Percentiles rank a stretch among this genome's conserved stretches.
These are phyloP conservation scores for Fusarium albosuccineum DNA, from an alignment of 2,329 filamentous ascomycete genomes.

Conservation along the genomic window DNA sequence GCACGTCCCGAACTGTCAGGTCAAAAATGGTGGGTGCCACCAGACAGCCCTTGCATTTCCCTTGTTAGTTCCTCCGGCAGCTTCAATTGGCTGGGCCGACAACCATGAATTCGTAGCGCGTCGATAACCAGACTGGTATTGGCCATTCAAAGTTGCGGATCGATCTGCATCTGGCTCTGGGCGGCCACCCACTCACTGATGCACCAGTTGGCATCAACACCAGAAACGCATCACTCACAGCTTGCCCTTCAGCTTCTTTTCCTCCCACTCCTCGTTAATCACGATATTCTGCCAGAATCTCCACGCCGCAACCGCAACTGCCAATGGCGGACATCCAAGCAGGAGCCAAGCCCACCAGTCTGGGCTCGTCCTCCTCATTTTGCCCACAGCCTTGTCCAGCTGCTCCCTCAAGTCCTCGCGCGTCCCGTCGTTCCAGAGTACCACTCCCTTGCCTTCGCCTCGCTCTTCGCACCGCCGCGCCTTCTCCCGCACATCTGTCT, in stretches of 20 bases:
- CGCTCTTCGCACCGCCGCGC: conserved; percentile 79
- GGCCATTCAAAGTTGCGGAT: conserved; percentile 10
- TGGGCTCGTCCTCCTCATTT: conserved; percentile 74
- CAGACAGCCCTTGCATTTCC: not conserved
- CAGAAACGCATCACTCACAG: conserved; percentile 20
- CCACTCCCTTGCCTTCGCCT: conserved; percentile 74
- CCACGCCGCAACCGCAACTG: conserved; percentile 75
- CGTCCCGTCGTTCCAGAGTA: conserved; percentile 91
- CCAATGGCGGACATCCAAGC: conserved; percentile 80
- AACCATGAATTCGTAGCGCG: not conserved
- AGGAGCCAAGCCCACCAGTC: conserved; percentile 86
- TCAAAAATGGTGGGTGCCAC: conserved; percentile 1
- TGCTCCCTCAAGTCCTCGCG: conserved; percentile 76
- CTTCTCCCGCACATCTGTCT: conserved; percentile 88
- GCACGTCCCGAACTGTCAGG: too few relatives aligned
- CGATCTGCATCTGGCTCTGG: conserved; percentile 22
- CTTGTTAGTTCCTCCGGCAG: conserved; percentile 3
- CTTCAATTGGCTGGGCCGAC: conserved; percentile 22
- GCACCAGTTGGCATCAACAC: too few relatives aligned
- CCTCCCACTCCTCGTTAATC: conserved; percentile 79
- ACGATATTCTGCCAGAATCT: conserved; percentile 78
- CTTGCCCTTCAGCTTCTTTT: conserved; percentile 57
- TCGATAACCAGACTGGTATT: conserved; percentile 14
- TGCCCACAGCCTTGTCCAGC: conserved; percentile 74
- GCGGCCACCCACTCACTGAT: not conserved